Percentiles rank a stretch among this genome's conserved stretches.
Evolutionary conservation across 192 early-diverging fungal genomes (phyloP).

Genomic region (Coemansia pectinata): DNA sequence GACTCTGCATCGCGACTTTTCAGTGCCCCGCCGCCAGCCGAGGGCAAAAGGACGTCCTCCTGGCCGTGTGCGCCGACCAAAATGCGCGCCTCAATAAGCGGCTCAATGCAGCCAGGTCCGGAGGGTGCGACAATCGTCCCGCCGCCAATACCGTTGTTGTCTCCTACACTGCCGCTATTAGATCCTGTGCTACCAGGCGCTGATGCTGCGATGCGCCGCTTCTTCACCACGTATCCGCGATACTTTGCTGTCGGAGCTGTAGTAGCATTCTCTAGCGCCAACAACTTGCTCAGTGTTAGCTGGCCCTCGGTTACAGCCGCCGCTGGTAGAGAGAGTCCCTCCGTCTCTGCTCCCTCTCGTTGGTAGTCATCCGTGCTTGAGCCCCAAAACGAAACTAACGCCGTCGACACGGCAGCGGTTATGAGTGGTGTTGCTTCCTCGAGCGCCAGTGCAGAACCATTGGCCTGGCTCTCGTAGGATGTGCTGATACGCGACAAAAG

Average conservation of each 20-base stretch:
- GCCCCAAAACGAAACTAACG: conserved; percentile 14
- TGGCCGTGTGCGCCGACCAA: conserved; percentile 44
- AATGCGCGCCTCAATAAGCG: conserved; percentile 23
- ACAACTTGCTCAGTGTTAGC: conserved; percentile 21
- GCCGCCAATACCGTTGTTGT: background rate
- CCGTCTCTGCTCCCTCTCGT: background rate
- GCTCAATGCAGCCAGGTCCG: conserved; percentile 35
- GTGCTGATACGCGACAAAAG: conserved; percentile 9
- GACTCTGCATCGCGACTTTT: conserved; percentile 41
- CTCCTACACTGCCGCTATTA: background rate
- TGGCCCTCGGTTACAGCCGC: background rate
- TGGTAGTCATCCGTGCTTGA: background rate
- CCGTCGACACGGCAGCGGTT: background rate
- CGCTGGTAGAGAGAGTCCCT: background rate
- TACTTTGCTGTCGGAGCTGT: conserved; percentile 31
- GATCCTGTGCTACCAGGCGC: background rate
- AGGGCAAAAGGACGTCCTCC: conserved; percentile 29
- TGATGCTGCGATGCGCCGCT: conserved; percentile 17
- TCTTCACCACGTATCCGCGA: conserved; percentile 50
- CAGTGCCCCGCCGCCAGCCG: background rate
- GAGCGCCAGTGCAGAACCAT: background rate
- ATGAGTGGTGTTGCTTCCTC: background rate
- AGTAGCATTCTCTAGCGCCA: conserved; percentile 24
- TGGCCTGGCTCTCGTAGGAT: background rate
- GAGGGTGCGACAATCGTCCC: conserved; percentile 26